A percentile compares a stretch with the other conserved stretches of the same genome.
Evolutionary conservation across 129 eudicot species (phyloP).

Genomic region (Oenanthe sinensis): DNA sequence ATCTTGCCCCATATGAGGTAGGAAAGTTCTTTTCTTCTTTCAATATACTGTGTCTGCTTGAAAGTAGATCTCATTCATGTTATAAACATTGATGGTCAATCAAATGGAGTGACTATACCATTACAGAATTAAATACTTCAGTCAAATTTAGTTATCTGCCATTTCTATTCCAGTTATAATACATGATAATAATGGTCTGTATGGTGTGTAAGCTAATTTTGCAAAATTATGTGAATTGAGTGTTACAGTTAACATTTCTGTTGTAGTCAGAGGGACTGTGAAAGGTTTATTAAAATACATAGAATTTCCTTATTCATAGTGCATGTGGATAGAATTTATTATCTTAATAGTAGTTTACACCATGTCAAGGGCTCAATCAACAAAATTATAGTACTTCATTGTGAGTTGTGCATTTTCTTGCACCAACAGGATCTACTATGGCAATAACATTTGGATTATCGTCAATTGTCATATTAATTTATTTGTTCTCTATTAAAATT

Average conservation of each 20-base stretch:
- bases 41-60: neutral
- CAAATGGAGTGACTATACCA: neutral
- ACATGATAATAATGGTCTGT: neutral
- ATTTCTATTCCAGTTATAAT: neutral
- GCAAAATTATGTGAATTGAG: neutral
- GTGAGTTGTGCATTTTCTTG: neutral
- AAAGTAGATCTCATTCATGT: neutral
- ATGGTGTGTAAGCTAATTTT: neutral
- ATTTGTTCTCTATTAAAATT: neutral
- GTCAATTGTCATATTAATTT: neutral
- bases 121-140: neutral
- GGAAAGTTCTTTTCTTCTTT: conserved; percentile 5
- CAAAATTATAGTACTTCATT: neutral
- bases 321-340: neutral
- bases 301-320: neutral
- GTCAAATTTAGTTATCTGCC: neutral
- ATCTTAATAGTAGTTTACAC: neutral
- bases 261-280: neutral
- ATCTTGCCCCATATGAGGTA: conserved; percentile 73
- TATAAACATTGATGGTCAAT: neutral
- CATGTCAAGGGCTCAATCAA: neutral
- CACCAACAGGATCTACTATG: neutral
- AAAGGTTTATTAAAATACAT: neutral
- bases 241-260: neutral
- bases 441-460: neutral